These are phyloP conservation scores for Phytopythium kandeliae DNA, from an alignment of 352 stramenopile genomes.

Conservation along the genomic window DNA sequence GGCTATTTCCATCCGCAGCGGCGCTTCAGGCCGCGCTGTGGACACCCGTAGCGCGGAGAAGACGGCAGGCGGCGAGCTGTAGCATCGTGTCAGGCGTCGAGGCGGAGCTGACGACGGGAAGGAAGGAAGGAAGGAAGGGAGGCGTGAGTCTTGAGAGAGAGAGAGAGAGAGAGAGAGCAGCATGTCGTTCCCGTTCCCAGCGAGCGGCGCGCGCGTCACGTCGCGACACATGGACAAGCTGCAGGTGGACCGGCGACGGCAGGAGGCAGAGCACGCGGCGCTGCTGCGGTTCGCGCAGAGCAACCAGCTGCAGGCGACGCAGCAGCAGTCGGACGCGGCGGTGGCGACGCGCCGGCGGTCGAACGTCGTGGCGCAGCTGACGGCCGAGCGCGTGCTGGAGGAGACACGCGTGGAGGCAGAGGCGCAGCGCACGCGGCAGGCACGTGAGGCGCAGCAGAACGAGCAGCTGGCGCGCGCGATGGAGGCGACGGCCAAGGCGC, in stretches of 20 bases:
- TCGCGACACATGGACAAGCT: slow-evolving; percentile 58
- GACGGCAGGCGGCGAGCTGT: too few species aligned
- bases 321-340: slow-evolving; percentile 62
- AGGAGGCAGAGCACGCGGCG: slow-evolving; percentile 50
- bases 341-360: slow-evolving; percentile 35
- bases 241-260: slow-evolving; percentile 47
- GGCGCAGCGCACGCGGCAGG: slow-evolving; percentile 14
- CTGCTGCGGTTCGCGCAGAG: slow-evolving; percentile 44
- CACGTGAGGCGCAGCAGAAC: slow-evolving; percentile 60
- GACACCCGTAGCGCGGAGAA: too few species aligned
- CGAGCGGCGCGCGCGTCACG: slow-evolving; percentile 45
- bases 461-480: slow-evolving; percentile 67
- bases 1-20: not conserved
- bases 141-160: too few species aligned
- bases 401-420: slow-evolving; percentile 26
- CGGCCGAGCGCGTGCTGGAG: slow-evolving; percentile 64
- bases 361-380: slow-evolving; percentile 61
- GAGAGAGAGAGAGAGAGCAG: not conserved
- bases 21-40: not conserved
- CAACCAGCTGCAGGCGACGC: slow-evolving; percentile 54
- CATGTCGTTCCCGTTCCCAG: slow-evolving; percentile 61
- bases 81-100: too few species aligned
- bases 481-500: slow-evolving; percentile 44
- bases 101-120: not conserved
- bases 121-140: too few species aligned